Evolutionary conservation across 2,329 filamentous ascomycete species (phyloP), one percentile per base, ranked within the genome.

Genomic region (Chrysoporthe austroafricana): DNA sequence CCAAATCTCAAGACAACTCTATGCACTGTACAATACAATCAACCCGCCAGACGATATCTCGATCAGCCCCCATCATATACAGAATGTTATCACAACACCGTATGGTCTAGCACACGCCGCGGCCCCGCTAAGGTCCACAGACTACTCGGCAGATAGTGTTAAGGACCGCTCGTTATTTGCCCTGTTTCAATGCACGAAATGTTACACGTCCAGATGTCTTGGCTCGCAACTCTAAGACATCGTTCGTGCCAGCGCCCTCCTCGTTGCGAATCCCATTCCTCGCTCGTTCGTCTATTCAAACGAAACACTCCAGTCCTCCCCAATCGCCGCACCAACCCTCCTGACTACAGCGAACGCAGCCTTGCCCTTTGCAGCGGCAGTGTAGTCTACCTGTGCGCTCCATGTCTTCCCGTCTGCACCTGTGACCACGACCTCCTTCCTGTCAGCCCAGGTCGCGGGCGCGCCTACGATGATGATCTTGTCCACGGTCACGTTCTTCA

Each of bases 401-500:
- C 85, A 84, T 9, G 78, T 84, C 74, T 83, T 81, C 59, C 85
- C 86, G 42, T 64, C 68, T 66, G 82, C 84, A 43, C 82, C 82
- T 76, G 83, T 81, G 64, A 86, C 85, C 74, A 77, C 85, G 1
- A 89, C 90, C 71, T 83, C 84, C 70, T 79, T 83, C 81, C 88
- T 90, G 61, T 80, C 81, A 70, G 86, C 86, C 94, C 94, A 97
- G 26, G 81, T 79, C 44, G 85, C 82, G 0, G 93, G 92, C 2
- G 92, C 93, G 57, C 92, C 93, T 26, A 98, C 88, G 61, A 99
- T 74, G 59, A 98, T 84, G 66, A 98, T 86, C 80, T 91, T 94
- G 81, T 97, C 94, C 1, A 98, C 88, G 8, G 85, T 82, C 3
- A 98, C 93, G 57, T 86, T 84, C 42, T 86, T 84, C 91, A 97